These are phyloP conservation scores for Naganishia kalamii DNA, from an alignment of 768 basidiomycete genomes.

Conservation along the genomic window DNA sequence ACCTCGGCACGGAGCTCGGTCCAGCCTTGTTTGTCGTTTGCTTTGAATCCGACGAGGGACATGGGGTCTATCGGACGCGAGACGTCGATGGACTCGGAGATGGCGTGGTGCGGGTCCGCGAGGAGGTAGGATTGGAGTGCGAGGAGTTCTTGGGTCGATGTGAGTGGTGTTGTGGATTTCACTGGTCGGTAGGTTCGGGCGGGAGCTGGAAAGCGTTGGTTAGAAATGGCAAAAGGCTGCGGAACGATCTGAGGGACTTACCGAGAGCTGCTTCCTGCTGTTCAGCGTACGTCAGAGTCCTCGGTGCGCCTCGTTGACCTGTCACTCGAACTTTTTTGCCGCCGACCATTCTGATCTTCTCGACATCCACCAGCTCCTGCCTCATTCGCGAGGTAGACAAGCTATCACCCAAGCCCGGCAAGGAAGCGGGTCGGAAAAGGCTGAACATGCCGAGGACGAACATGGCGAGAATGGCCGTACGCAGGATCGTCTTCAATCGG, in stretches of 20 bases:
- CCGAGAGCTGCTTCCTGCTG: background rate
- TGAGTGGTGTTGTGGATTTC: slow-evolving; percentile 19
- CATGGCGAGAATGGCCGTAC: background rate
- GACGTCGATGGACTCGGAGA: slow-evolving; percentile 31
- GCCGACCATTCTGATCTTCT: slow-evolving; percentile 1
- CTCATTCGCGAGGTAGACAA: background rate
- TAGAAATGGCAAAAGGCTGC: background rate
- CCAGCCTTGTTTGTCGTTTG: slow-evolving; percentile 26
- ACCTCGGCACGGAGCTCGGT: slow-evolving; percentile 36
- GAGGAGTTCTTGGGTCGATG: slow-evolving; percentile 40
- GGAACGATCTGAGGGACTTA: background rate
- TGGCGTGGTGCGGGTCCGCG: slow-evolving; percentile 30
- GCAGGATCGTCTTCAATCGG: background rate
- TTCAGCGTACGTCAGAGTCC: background rate
- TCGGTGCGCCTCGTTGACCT: background rate
- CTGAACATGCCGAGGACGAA: background rate
- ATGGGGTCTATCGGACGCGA: slow-evolving; percentile 34
- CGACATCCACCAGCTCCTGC: background rate
- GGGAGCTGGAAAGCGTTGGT: background rate
- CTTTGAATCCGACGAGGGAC: slow-evolving; percentile 32
- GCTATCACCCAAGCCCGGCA: background rate
- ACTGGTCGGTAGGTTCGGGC: slow-evolving; percentile 4
- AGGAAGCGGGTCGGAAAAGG: background rate
- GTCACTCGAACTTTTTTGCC: slow-evolving; percentile 8
- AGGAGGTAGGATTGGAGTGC: slow-evolving; percentile 45